phyloP scores from a whole-genome alignment of 768 basidiomycete species.

The Mycena indigotica region DNA sequence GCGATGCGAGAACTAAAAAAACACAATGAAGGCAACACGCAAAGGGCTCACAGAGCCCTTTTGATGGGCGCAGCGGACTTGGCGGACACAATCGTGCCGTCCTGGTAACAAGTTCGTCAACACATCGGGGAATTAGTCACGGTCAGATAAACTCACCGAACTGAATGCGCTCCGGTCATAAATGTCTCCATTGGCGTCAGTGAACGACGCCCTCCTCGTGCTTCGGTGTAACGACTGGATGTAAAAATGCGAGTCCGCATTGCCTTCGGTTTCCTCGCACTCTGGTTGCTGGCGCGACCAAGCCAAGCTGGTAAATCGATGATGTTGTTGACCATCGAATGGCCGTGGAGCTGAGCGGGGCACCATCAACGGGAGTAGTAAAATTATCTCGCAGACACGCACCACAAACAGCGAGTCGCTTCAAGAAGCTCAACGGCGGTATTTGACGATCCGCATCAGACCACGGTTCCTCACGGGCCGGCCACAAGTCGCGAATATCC shows the following conservation, averaged over 20 bases:
- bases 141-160: slow-evolving; percentile 6
- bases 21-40: neutral
- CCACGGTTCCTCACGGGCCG: slow-evolving; percentile 5
- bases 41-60: slow-evolving; percentile 16
- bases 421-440: slow-evolving; percentile 13
- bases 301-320: slow-evolving; percentile 13
- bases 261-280: neutral
- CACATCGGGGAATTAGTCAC: neutral
- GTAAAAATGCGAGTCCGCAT: slow-evolving; percentile 2
- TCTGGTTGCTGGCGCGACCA: neutral
- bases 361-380: neutral
- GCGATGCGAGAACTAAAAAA: neutral
- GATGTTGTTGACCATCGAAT: slow-evolving; percentile 17
- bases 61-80: slow-evolving; percentile 11
- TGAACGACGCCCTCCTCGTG: neutral
- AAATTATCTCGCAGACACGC: too few species aligned
- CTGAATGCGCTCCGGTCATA: slow-evolving; percentile 24
- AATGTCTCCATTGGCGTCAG: neutral
- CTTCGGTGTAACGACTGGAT: neutral
- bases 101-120: slow-evolving; percentile 3
- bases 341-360: neutral
- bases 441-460: slow-evolving; percentile 12
- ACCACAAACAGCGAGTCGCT: slow-evolving; percentile 22
- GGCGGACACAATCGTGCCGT: slow-evolving; percentile 19
- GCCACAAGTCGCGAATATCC: neutral